Conservation (phyloP, 345 rosid genomes). For the Brassica rapa region DNA sequence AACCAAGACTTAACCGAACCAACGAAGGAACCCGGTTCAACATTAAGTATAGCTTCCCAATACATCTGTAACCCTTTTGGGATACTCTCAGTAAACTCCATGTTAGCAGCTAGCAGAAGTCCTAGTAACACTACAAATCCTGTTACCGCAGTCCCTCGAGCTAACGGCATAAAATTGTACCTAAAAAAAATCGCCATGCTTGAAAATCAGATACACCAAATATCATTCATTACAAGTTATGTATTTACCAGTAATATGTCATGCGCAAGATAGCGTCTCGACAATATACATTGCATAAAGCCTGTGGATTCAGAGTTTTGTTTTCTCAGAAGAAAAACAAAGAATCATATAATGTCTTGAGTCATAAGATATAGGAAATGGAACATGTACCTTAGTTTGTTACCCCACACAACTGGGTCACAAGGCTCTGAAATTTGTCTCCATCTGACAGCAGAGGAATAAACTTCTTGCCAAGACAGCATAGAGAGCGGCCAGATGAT, state of each 20-base stretch:
- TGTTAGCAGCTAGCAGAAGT: slow-evolving; percentile 73
- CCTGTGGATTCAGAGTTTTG: slow-evolving; percentile 44
- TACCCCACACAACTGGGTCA: slow-evolving; percentile 96
- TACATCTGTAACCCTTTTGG: slow-evolving; percentile 79
- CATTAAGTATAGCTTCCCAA: slow-evolving; percentile 89
- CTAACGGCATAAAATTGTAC: slow-evolving; percentile 93
- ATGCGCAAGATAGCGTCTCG: slow-evolving; percentile 79
- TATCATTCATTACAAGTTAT: not conserved
- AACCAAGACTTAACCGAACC: slow-evolving; percentile 76
- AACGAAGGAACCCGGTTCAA: slow-evolving; percentile 56
- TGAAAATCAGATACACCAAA: no score
- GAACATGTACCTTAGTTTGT: slow-evolving; percentile 70
- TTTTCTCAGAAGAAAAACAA: not conserved
- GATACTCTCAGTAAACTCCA: slow-evolving; percentile 72
- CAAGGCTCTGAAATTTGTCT: slow-evolving; percentile 99
- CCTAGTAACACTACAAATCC: slow-evolving; percentile 81
- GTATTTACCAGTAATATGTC: slow-evolving; percentile 88
- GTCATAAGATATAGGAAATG: not conserved
- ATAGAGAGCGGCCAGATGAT: slow-evolving; percentile 53
- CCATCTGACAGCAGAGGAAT: slow-evolving; percentile 87
- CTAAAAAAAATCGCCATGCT: no score
- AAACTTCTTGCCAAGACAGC: slow-evolving; percentile 87
- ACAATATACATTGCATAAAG: slow-evolving; percentile 75
- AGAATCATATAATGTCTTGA: not conserved
- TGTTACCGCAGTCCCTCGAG: slow-evolving; percentile 86